Evolutionary conservation across 148 eudicot genomes (phyloP), one percentile per base, ranked within the genome.

Genomic region (Rhododendron williamsianum): DNA sequence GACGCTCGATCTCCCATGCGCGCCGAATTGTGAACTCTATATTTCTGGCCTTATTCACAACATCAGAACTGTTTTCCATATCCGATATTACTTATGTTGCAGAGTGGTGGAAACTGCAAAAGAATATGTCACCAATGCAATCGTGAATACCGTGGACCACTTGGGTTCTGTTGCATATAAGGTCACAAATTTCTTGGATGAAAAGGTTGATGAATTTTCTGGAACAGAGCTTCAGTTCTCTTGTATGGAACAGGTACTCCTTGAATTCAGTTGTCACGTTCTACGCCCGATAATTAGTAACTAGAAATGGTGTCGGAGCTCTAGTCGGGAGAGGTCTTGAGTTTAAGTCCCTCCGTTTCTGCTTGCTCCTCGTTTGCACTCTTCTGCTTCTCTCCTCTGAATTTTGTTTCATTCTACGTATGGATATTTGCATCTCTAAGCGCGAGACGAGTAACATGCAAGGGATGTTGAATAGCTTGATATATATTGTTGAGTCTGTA

Each of bases 131-230:
- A 86, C 78, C 18, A 89, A 86, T 27, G 92, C 93, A 73, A 87
- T 91, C 10, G 71, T 91, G 18, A 89, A 80, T 80, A 90, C 91
- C 0, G 91, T 91, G 78, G 93, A 91, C 78, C 93, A 91, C 82
- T 87, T 91, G 89, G 93, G 93, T 33, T 87, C 91, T 84, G 81
- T 90, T n/a, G 90, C 93, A 72, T 80, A 38, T 56, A 90, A 86
- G 76, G 81, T 91, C 25, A 87, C 81, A n/a, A 81, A n/a, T 41
- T 90, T 91, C 89, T 85, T 91, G 87, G 92, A 91, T 71, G 90
- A 91, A 60, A 88, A 91, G 38, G 84, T 85, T 80, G 78, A 69
- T 76, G 87, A 86, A 80, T 71, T 89, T 77, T 87, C 89, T 52
- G 86, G 82, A 23, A 82, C 93, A 71, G 86, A 82, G 65, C 84